Percentiles rank a stretch among this genome's conserved stretches.
Evolutionary conservation across 331 rosid genomes (phyloP).

Genomic region (Cydonia oblonga): DNA sequence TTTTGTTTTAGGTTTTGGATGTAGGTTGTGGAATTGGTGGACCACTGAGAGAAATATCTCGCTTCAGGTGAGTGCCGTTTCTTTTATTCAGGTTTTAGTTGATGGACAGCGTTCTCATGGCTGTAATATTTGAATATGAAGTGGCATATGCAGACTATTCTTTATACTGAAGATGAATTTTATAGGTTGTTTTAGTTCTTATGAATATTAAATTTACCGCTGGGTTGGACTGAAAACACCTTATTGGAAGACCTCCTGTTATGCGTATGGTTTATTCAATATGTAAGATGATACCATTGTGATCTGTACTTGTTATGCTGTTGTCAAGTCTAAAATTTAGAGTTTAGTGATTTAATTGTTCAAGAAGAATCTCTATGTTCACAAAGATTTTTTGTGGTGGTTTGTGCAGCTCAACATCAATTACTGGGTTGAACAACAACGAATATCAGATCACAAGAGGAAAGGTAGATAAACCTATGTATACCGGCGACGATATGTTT

Average conservation of each 20-base stretch:
- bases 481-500: not conserved
- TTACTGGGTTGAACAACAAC: slow-evolving; percentile 82
- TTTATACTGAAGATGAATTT: not conserved
- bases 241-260: too few species aligned
- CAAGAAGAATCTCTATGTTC: not conserved
- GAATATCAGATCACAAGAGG: slow-evolving; percentile 83
- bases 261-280: not conserved
- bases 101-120: not conserved
- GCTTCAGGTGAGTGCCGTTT: slow-evolving; percentile 44
- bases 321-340: not conserved
- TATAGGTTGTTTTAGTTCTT: too few species aligned
- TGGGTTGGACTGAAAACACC: too few species aligned
- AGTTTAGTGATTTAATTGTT: not conserved
- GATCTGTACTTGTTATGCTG: not conserved
- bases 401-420: slow-evolving; percentile 44
- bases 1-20: slow-evolving; percentile 52
- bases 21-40: slow-evolving; percentile 95
- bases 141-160: not conserved
- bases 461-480: slow-evolving; percentile 26
- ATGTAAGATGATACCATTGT: not conserved
- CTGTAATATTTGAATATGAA: not conserved
- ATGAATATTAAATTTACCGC: too few species aligned
- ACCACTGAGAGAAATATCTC: slow-evolving; percentile 66
- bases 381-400: not conserved
- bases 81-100: not conserved